These are phyloP conservation scores for Kodamaea fungicola DNA, from an alignment of 1,139 yeast genomes.

Conservation along the genomic window DNA sequence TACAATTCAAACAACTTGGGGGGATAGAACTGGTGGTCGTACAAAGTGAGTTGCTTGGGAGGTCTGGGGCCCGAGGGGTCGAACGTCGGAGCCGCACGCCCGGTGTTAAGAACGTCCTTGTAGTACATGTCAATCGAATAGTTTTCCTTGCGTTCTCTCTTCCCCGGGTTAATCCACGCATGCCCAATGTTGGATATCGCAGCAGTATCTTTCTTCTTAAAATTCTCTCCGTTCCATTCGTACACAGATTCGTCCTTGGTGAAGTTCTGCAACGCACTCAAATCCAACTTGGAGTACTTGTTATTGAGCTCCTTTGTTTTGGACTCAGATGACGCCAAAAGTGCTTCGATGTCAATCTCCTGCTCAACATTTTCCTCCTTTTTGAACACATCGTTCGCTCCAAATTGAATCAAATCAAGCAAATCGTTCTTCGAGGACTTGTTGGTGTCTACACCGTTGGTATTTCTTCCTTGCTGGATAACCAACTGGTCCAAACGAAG, in stretches of 20 bases:
- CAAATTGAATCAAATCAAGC: conserved; percentile 76
- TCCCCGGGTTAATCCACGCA: conserved; percentile 71
- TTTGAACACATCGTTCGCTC: conserved; percentile 64
- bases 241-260: conserved; percentile 64
- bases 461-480: conserved; percentile 68
- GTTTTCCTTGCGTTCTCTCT: conserved; percentile 75
- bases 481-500: conserved; percentile 76
- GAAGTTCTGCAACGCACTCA: conserved; percentile 75
- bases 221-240: conserved; percentile 84
- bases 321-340: conserved; percentile 57
- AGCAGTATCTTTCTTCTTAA: conserved; percentile 59
- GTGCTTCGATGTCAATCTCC: conserved; percentile 62
- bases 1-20: conserved; percentile 56
- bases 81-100: conserved; percentile 32
- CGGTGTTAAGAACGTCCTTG: conserved; percentile 71
- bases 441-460: conserved; percentile 33
- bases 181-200: conserved; percentile 41
- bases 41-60: conserved; percentile 65
- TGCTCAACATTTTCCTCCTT: conserved; percentile 21
- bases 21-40: conserved; percentile 73
- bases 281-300: conserved; percentile 62
- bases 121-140: conserved; percentile 77
- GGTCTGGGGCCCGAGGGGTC: conserved; percentile 50
- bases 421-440: conserved; percentile 64
- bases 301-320: conserved; percentile 62